Conservation (phyloP, 371 early-diverging fungal species). For the Syncephalastrum monosporum region DNA sequence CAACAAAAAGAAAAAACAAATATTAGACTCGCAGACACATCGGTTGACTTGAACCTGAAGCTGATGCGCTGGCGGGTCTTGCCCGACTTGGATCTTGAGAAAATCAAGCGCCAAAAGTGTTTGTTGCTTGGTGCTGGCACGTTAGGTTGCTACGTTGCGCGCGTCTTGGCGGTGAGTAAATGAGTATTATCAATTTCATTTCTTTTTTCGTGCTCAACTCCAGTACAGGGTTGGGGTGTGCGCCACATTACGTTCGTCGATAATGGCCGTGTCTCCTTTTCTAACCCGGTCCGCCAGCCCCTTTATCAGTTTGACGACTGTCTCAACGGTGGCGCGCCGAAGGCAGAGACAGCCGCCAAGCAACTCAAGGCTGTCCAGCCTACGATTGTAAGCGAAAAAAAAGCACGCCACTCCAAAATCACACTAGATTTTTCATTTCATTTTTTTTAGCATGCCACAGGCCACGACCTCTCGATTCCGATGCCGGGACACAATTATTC, state of each 20-base stretch:
- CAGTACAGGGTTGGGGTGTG: slow-evolving; percentile 88
- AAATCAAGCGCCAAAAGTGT: slow-evolving; percentile 71
- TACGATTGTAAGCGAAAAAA: slow-evolving; percentile 53
- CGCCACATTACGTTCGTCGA: slow-evolving; percentile 93
- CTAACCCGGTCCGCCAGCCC: slow-evolving; percentile 95
- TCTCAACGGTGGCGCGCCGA: slow-evolving; percentile 78
- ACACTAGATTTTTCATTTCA: background rate
- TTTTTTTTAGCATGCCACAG: slow-evolving; percentile 58
- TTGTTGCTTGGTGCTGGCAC: slow-evolving; percentile 95
- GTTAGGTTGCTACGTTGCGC: slow-evolving; percentile 91
- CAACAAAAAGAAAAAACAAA: background rate
- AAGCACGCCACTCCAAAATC: slow-evolving; percentile 2
- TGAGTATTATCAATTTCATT: background rate
- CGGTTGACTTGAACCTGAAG: slow-evolving; percentile 91
- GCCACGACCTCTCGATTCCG: slow-evolving; percentile 76
- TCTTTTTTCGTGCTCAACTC: slow-evolving; percentile 7
- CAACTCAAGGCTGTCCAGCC: slow-evolving; percentile 77
- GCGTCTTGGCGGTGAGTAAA: slow-evolving; percentile 62
- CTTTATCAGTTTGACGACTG: slow-evolving; percentile 88
- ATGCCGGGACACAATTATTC: slow-evolving; percentile 91
- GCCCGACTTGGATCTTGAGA: slow-evolving; percentile 83
- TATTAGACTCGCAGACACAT: slow-evolving; percentile 75
- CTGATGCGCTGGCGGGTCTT: slow-evolving; percentile 95
- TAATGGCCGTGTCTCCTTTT: slow-evolving; percentile 88
- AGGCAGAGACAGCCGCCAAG: slow-evolving; percentile 86